Evolutionary conservation across 345 rosid species (phyloP), one percentile per base, ranked within the genome.

Genomic region (Rubroshorea leprosula): DNA sequence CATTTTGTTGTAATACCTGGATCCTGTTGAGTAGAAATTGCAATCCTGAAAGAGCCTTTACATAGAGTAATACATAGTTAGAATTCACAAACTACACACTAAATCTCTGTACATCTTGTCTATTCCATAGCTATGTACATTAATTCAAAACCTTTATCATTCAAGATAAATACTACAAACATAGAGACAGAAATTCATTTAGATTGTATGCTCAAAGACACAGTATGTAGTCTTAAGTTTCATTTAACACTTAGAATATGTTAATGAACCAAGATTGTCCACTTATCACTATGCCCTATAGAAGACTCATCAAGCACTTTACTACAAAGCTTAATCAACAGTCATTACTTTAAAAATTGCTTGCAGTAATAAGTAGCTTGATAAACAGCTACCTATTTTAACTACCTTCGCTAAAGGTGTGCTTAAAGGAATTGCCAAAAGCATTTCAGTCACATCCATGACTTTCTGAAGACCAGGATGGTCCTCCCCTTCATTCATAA

Each of bases 331-430:
- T 49, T 29, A 35, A 60, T 16, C 57, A 23, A 29, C n/a, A n/a
- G n/a, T n/a, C n/a, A n/a, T 60, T 21, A 50, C 26, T 16, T 18
- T 8, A 15, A 29, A 50, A 39, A 57, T 23, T 15, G 65, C 1
- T 50, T 56, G 50, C 21, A 41, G 58, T 12, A 25, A 29, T 5
- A 45, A 45, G 49, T 25, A 56, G 23, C 48, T 54, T 48, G 65
- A 43, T n/a, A 21, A 1, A 5, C 14, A 54, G 49, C 54, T 22
- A 67, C 0, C n/a, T 41, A 61, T 8, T 39, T 46, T 22, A 35
- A 23, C 51, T 81, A 86, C 98, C 97, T 93, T 93, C 54, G 91
- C 89, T 35, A 93, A 69, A 65, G 97, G 94, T 54, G 97, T 83
- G 55, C 44, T 68, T 45, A 74, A 49, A 54, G 99, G 99, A 71